Conservation (phyloP, 169 alveolate genomes). For the Neospora caninum region DNA sequence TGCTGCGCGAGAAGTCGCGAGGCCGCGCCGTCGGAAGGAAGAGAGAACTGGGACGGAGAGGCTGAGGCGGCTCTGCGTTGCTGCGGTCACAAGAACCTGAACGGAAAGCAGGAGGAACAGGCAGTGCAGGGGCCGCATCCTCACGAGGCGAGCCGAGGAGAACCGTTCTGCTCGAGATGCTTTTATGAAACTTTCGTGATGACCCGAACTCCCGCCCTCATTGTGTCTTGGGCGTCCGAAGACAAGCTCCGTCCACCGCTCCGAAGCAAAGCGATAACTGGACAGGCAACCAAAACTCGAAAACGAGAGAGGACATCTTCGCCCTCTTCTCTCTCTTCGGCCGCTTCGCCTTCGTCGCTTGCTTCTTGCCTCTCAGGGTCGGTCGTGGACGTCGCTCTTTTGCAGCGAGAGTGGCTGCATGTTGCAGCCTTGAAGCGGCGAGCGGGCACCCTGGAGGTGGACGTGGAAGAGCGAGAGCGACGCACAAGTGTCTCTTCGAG, state of each 20-base stretch:
- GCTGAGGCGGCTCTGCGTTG: neutral
- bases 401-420: slow-evolving; percentile 2
- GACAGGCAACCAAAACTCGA: no score
- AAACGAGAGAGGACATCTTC: neutral
- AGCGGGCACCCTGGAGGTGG: neutral
- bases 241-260: neutral
- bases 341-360: neutral
- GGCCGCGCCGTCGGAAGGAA: no score
- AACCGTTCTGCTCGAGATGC: neutral
- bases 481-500: neutral
- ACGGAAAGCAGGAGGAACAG: neutral
- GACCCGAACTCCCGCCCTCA: neutral
- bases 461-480: slow-evolving; percentile 20
- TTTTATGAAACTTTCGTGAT: neutral
- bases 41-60: neutral
- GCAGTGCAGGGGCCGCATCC: neutral
- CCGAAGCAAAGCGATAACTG: neutral
- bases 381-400: neutral
- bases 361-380: neutral
- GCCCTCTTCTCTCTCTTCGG: neutral
- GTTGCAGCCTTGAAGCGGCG: neutral
- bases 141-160: neutral
- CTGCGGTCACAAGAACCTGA: neutral
- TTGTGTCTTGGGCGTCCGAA: neutral
- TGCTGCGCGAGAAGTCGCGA: neutral